A percentile compares a stretch with the other conserved stretches of the same genome.
These are phyloP conservation scores for Aspergillus biplanus DNA, from an alignment of 495 filamentous ascomycete genomes.

Conservation along the genomic window DNA sequence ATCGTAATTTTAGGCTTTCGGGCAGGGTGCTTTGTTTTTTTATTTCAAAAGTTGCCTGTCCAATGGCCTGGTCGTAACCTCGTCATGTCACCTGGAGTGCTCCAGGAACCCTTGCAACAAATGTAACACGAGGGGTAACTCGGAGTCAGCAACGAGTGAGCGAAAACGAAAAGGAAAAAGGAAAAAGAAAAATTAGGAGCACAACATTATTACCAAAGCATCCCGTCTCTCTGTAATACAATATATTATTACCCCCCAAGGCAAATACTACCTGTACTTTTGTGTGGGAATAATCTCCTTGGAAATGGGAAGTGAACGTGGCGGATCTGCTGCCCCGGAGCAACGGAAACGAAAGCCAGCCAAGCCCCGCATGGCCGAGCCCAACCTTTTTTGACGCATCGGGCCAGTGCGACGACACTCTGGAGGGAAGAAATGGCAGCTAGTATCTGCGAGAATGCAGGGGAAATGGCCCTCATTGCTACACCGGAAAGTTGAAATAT, in stretches of 20 bases:
- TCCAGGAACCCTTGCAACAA: too few relatives aligned
- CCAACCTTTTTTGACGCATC: conserved; percentile 28
- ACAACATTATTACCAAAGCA: too few relatives aligned
- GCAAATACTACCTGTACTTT: too few relatives aligned
- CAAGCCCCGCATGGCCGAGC: conserved; percentile 46
- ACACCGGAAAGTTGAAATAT: not conserved
- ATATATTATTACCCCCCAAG: not conserved
- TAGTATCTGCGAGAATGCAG: conserved; percentile 1
- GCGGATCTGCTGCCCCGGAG: conserved; percentile 44
- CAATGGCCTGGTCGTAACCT: not conserved
- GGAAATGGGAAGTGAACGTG: conserved; percentile 12
- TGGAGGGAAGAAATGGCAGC: not conserved
- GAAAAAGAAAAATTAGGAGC: too few relatives aligned
- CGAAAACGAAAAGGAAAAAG: too few relatives aligned
- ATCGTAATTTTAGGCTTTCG: not conserved
- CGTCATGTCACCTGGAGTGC: too few relatives aligned
- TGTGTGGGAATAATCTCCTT: too few relatives aligned
- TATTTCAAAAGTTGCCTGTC: not conserved
- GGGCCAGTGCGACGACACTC: conserved; percentile 6
- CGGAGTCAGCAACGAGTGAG: too few relatives aligned
- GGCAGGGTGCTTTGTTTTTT: not conserved
- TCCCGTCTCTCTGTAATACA: not conserved
- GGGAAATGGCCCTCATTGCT: not conserved
- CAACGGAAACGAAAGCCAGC: conserved; percentile 44
- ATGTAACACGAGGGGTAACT: too few relatives aligned